Conservation (phyloP, 164 flowering plant species). For the Houttuynia cordata region DNA sequence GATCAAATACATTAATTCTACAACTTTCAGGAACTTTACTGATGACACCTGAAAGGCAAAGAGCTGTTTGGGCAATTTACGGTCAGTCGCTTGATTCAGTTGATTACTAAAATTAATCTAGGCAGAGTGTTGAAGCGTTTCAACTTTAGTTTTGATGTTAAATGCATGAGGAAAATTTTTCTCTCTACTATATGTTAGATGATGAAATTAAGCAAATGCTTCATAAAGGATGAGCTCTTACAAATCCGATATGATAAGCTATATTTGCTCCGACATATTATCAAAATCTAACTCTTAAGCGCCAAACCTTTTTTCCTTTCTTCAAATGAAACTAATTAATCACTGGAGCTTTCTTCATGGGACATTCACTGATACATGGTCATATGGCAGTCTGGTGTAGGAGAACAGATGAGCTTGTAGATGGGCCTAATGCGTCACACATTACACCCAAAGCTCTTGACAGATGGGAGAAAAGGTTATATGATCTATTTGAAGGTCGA, state of each 20-base stretch:
- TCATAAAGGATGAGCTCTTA: no score
- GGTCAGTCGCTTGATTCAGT: constrained; percentile 20
- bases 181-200: not conserved
- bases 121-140: not conserved
- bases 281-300: not conserved
- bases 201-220: no score
- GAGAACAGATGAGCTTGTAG: constrained; percentile 89
- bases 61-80: constrained; percentile 89
- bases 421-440: constrained; percentile 87
- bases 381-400: constrained; percentile 69
- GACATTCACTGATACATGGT: not conserved
- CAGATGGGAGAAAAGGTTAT: constrained; percentile 70
- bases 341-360: not conserved
- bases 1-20: not conserved
- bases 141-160: not conserved
- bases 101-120: not conserved
- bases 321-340: not conserved
- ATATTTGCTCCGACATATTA: not conserved
- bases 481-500: constrained; percentile 58
- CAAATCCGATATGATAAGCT: no score
- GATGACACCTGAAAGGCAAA: constrained; percentile 71
- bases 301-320: not conserved
- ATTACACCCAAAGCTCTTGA: constrained; percentile 77
- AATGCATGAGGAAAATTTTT: not conserved
- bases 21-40: constrained; percentile 55